phyloP scores from a whole-genome alignment of 2,329 filamentous ascomycete species.

The Fusarium euwallaceae region DNA sequence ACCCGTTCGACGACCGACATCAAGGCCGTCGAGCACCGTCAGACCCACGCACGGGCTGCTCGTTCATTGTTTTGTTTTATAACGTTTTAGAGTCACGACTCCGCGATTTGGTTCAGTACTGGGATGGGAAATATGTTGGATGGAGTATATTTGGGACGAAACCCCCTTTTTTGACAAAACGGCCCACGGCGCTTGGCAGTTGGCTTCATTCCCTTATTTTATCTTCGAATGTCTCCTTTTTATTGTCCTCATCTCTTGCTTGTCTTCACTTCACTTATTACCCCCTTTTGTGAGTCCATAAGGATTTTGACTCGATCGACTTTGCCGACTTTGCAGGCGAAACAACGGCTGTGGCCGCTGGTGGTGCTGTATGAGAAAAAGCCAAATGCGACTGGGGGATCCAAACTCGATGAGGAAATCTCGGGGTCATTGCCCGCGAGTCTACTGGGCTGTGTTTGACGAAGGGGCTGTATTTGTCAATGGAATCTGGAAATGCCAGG shows the following conservation, averaged over 20 bases:
- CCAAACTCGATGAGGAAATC: slow-evolving; percentile 28
- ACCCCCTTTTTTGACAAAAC: slow-evolving; percentile 43
- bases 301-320: slow-evolving; percentile 19
- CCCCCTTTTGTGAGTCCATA: slow-evolving; percentile 24
- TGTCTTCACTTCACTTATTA: slow-evolving; percentile 41
- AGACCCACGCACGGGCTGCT: slow-evolving; percentile 39
- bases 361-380: slow-evolving; percentile 20
- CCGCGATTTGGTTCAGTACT: slow-evolving; percentile 48
- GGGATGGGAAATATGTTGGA: slow-evolving; percentile 56
- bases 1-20: slow-evolving; percentile 42
- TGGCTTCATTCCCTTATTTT: slow-evolving; percentile 46
- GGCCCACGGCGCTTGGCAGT: slow-evolving; percentile 44
- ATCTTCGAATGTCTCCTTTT: slow-evolving; percentile 44
- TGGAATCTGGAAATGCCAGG: slow-evolving; percentile 25
- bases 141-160: slow-evolving; percentile 57
- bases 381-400: slow-evolving; percentile 12
- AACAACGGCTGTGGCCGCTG: slow-evolving; percentile 20
- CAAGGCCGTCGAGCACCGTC: slow-evolving; percentile 37
- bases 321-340: slow-evolving; percentile 15
- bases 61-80: slow-evolving; percentile 49
- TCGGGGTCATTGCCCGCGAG: slow-evolving; percentile 16
- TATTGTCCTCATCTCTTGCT: slow-evolving; percentile 45
- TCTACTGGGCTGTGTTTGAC: slow-evolving; percentile 20
- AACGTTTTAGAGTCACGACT: slow-evolving; percentile 55
- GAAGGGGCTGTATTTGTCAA: slow-evolving; percentile 20